Base-by-base conservation (phyloP, 768 basidiomycete species). In the Filobasidium floriforme region DNA sequence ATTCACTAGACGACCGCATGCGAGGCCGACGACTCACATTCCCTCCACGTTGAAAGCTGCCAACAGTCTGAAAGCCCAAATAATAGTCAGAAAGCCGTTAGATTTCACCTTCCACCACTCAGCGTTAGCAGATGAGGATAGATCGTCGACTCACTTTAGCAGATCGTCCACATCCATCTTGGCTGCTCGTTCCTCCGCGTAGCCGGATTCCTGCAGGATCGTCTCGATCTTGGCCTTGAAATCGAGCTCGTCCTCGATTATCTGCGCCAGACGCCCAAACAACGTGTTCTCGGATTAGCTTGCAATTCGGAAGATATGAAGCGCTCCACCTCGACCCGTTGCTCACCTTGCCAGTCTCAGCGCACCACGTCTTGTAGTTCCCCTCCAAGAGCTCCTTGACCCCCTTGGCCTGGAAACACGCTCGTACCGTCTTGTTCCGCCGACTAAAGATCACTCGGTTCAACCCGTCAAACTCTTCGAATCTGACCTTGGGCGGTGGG, bases 381-480 rank as follows among this genome's bases (percentile, higher is more conserved):
- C 86, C 85, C 79, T 96, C 92, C 68, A 98, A 79, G 89, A 98
- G 89, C 72, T 92, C 89, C 76, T 89, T 83, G 40, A 99, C 92
- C 6, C 94, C 96, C 76, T 91, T 94, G 19, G 92, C 92, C 54
- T 71, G 69, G 76, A 99, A 97, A 71, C 87, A 90, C 11, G 88
- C 92, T 73, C 92, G 85, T 0, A 91, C 81, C 7, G 86, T 90
- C 80, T 96, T 97, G 76, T 98, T 97, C 71, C 88, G 84, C 67
- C 94, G 81, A 37, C 86, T 86, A 76, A 98, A 98, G 44, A 96
- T 80, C 63, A 98, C 92, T 52, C 96, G 84, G 57, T 86, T 89
- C 69, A 99, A 82, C 1, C 96, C 96, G 76, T 99, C 96, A 75
- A 97, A 98, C 79, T 99, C 96, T 73, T 93, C 93, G 70, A 98